Evolutionary conservation across 345 rosid species (phyloP).

Genomic region (Hibiscus mutabilis): DNA sequence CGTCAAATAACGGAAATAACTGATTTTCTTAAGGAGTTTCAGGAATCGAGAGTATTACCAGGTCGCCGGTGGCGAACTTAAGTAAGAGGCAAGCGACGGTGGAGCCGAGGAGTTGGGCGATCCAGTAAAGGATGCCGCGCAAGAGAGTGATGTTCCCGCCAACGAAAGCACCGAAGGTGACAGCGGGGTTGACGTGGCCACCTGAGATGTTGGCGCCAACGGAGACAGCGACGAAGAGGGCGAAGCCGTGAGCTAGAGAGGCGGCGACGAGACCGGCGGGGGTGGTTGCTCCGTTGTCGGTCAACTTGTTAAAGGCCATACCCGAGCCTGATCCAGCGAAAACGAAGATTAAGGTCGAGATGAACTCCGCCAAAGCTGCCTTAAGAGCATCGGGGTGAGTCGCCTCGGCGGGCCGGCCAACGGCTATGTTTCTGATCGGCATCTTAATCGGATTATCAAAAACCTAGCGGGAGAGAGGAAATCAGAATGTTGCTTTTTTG

Average conservation of each 20-base stretch:
- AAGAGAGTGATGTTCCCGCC: slow-evolving; percentile 85
- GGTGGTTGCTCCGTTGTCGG: slow-evolving; percentile 55
- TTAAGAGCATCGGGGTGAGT: slow-evolving; percentile 59
- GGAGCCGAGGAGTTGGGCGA: slow-evolving; percentile 87
- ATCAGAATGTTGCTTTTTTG: not conserved
- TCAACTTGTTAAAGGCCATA: slow-evolving; percentile 83
- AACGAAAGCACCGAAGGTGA: slow-evolving; percentile 76
- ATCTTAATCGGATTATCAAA: slow-evolving; percentile 24
- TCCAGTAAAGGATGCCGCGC: slow-evolving; percentile 83
- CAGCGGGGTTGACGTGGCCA: slow-evolving; percentile 92
- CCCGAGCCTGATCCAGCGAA: slow-evolving; percentile 93
- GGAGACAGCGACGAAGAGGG: slow-evolving; percentile 69
- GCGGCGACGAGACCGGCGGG: slow-evolving; percentile 79
- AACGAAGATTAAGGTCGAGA: slow-evolving; percentile 73
- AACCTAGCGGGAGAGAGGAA: not conserved
- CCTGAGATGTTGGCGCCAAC: slow-evolving; percentile 86
- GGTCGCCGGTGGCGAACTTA: slow-evolving; percentile 60
- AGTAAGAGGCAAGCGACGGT: slow-evolving; percentile 75
- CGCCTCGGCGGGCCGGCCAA: slow-evolving; percentile 64
- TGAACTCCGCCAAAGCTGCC: slow-evolving; percentile 87
- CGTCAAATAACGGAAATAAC: not conserved
- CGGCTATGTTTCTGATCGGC: slow-evolving; percentile 84
- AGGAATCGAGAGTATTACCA: slow-evolving; percentile 43
- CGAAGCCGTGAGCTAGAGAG: slow-evolving; percentile 71
- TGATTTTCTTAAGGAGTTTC: not conserved